phyloP scores from a whole-genome alignment of 2,329 filamentous ascomycete species.

The Samsoniella hepiali region DNA sequence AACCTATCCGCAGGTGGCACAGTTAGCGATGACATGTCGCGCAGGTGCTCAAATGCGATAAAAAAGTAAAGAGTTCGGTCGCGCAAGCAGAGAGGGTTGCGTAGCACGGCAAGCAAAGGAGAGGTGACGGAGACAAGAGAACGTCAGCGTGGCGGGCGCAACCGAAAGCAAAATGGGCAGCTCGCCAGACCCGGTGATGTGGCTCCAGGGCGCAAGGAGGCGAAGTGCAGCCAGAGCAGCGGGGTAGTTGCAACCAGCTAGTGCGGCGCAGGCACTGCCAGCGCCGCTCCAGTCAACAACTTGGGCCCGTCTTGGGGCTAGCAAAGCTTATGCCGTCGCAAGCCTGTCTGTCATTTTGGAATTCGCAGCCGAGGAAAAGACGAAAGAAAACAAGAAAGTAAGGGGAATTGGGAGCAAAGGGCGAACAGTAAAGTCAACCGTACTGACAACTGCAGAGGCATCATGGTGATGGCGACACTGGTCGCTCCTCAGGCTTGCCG shows the following conservation, averaged over 20 bases:
- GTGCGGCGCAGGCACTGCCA: neutral
- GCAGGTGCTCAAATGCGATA: conserved; percentile 1
- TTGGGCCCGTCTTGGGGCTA: conserved; percentile 6
- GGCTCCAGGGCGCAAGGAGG: conserved; percentile 14
- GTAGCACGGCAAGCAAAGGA: neutral
- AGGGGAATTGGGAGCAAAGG: neutral
- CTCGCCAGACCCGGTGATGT: conserved; percentile 3
- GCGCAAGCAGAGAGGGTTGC: neutral
- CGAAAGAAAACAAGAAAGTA: neutral
- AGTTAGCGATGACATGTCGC: conserved; percentile 45
- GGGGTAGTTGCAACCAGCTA: conserved; percentile 13
- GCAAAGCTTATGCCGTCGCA: neutral
- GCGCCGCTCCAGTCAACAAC: neutral
- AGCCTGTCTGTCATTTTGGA: neutral
- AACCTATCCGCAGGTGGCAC: conserved; percentile 46
- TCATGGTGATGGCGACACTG: neutral
- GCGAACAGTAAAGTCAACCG: neutral
- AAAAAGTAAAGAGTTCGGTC: neutral
- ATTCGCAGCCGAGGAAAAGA: neutral
- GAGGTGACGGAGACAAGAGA: neutral
- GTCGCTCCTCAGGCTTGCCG: neutral
- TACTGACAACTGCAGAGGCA: neutral
- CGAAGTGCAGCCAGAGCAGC: conserved; percentile 10
- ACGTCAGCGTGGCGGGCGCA: conserved; percentile 5
- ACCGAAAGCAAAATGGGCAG: conserved; percentile 4